Conservation (phyloP, 371 early-diverging fungal genomes). For the Mucor saturninus region DNA sequence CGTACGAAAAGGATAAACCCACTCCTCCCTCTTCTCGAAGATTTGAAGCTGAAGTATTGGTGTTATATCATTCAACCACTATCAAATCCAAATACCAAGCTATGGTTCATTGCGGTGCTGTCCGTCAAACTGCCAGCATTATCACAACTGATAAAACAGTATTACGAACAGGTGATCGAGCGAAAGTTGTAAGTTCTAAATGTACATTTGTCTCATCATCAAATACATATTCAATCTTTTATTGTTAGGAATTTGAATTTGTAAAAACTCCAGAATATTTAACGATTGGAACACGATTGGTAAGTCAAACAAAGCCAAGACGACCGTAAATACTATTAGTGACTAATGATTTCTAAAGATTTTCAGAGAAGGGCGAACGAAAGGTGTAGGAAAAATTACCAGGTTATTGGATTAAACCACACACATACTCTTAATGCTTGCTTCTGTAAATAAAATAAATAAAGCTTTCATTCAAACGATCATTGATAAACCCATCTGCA, state of each 20-base stretch:
- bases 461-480: too few species aligned
- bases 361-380: conserved; percentile 89
- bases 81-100: conserved; percentile 90
- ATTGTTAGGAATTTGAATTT: conserved; percentile 70
- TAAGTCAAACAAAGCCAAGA: background rate
- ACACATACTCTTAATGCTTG: background rate
- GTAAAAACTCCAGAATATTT: conserved; percentile 85
- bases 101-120: conserved; percentile 92
- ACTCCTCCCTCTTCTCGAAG: conserved; percentile 70
- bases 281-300: conserved; percentile 71
- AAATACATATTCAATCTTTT: background rate
- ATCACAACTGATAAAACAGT: conserved; percentile 72
- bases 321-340: background rate
- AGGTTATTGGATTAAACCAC: conserved; percentile 23
- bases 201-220: background rate
- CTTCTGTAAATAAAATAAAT: too few species aligned
- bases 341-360: conserved; percentile 27
- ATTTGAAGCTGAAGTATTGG: conserved; percentile 91
- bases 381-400: conserved; percentile 90
- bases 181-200: conserved; percentile 62
- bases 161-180: conserved; percentile 89
- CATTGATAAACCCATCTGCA: too few species aligned
- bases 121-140: conserved; percentile 89
- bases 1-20: conserved; percentile 56
- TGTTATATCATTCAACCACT: conserved; percentile 91